Evolutionary conservation across 371 early-diverging fungal species (phyloP).

Genomic region (Rhizopus microsporus): DNA sequence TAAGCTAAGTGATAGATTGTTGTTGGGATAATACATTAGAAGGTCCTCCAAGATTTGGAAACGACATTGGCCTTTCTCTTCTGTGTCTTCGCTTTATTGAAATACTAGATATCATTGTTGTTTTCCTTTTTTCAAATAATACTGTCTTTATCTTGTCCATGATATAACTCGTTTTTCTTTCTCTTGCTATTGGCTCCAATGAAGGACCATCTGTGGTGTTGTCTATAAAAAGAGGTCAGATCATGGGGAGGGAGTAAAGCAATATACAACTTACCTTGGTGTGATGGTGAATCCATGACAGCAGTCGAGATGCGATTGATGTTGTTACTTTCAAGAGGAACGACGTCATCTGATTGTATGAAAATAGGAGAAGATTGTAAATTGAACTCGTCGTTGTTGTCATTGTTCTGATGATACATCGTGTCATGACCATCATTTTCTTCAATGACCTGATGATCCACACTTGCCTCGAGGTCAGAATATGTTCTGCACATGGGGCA

Average conservation of each 20-base stretch:
- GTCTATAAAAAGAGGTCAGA: too few species aligned
- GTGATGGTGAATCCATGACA: not conserved
- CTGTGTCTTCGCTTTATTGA: conserved; percentile 10
- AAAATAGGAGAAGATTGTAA: conserved; percentile 7
- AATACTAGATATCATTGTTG: conserved; percentile 14
- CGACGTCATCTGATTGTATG: too few species aligned
- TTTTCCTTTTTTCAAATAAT: conserved; percentile 46
- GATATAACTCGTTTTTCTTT: conserved; percentile 22
- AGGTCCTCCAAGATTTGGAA: conserved; percentile 20
- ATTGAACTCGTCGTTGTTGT: conserved; percentile 4
- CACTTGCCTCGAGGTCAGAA: conserved; percentile 90
- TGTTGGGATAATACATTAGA: not conserved
- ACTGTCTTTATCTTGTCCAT: conserved; percentile 45
- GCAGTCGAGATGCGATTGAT: not conserved
- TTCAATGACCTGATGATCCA: conserved; percentile 40
- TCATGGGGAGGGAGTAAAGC: too few species aligned
- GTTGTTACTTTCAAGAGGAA: not conserved
- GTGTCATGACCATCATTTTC: conserved; percentile 32
- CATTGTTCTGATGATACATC: not conserved
- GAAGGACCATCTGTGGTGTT: too few species aligned
- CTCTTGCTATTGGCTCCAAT: not conserved
- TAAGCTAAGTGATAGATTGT: conserved; percentile 2
- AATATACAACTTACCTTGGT: not conserved
- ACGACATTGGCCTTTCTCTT: conserved; percentile 37
- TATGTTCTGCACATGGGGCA: conserved; percentile 96